These are phyloP conservation scores for Alternaria triticimaculans DNA, from an alignment of 2,329 filamentous ascomycete genomes.

Conservation along the genomic window DNA sequence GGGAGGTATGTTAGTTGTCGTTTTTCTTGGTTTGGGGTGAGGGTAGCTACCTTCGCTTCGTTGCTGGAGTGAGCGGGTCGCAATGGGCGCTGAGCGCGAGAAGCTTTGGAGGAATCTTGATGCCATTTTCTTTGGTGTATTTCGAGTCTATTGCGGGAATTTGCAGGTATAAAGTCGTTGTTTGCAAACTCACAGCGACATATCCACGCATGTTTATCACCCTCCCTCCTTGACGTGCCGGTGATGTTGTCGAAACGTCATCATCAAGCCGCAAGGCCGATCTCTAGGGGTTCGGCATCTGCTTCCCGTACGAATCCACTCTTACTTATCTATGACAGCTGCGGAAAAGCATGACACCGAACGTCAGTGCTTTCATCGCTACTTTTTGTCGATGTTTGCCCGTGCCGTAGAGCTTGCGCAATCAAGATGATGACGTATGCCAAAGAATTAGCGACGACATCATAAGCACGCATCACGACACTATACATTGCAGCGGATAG, in stretches of 20 bases:
- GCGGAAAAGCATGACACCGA: too few relatives aligned
- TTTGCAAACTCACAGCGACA: background rate
- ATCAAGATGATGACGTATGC: background rate
- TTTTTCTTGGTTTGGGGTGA: fast-evolving
- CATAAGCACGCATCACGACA: too few relatives aligned
- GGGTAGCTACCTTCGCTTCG: conserved; percentile 5
- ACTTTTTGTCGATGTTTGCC: background rate
- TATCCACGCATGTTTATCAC: background rate
- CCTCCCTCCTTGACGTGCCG: background rate
- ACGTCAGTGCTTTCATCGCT: too few relatives aligned
- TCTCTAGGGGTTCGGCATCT: background rate
- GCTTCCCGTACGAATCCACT: too few relatives aligned
- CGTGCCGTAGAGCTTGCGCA: background rate
- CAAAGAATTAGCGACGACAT: too few relatives aligned
- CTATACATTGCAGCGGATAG: too few relatives aligned
- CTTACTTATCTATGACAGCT: background rate
- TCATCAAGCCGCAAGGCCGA: conserved; percentile 2
- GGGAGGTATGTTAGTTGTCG: background rate
- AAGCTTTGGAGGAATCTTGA: conserved; percentile 5
- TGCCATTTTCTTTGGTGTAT: conserved; percentile 3
- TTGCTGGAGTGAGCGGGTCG: conserved; percentile 1
- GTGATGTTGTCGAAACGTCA: conserved; percentile 10
- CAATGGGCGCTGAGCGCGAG: conserved; percentile 7
- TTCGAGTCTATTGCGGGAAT: fast-evolving
- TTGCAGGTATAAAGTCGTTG: fast-evolving